Conservation (phyloP, 805 yeast genomes). For the Candida michaelii region DNA sequence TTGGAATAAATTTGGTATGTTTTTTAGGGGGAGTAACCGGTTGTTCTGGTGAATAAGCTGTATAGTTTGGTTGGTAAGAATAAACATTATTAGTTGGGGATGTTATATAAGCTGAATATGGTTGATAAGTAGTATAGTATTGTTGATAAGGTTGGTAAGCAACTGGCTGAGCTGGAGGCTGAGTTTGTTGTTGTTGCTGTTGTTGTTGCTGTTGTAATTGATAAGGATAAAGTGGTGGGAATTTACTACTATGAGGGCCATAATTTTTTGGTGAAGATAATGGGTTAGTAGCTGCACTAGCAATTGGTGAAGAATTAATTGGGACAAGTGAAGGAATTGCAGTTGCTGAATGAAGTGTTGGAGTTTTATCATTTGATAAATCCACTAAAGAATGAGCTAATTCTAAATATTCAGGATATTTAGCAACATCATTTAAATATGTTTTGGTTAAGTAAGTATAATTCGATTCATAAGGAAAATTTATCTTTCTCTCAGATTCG, state of each 20-base stretch:
- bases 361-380: slow-evolving; percentile 22
- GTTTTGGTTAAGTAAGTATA: slow-evolving; percentile 51
- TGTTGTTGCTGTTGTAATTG: slow-evolving; percentile 12
- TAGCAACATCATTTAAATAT: slow-evolving; percentile 48
- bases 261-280: slow-evolving; percentile 1
- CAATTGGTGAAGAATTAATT: slow-evolving; percentile 4
- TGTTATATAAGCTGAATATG: slow-evolving; percentile 10
- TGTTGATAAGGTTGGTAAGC: slow-evolving; percentile 8
- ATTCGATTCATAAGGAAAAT: slow-evolving; percentile 55
- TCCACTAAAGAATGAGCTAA: slow-evolving; percentile 43
- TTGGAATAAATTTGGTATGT: slow-evolving; percentile 36
- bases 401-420: slow-evolving; percentile 49
- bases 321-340: not conserved
- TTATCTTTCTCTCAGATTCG: slow-evolving; percentile 34
- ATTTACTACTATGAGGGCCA: slow-evolving; percentile 3
- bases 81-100: slow-evolving; percentile 16
- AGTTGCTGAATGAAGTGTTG: slow-evolving; percentile 2
- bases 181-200: slow-evolving; percentile 5
- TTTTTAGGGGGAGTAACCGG: slow-evolving; percentile 20
- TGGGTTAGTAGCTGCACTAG: not conserved
- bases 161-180: slow-evolving; percentile 7
- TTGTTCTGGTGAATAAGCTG: slow-evolving; percentile 12
- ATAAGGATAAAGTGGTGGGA: slow-evolving; percentile 19
- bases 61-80: slow-evolving; percentile 11
- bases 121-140: slow-evolving; percentile 11